Evolutionary conservation across 1,139 yeast genomes (phyloP).

Genomic region (Pichia sp.): DNA sequence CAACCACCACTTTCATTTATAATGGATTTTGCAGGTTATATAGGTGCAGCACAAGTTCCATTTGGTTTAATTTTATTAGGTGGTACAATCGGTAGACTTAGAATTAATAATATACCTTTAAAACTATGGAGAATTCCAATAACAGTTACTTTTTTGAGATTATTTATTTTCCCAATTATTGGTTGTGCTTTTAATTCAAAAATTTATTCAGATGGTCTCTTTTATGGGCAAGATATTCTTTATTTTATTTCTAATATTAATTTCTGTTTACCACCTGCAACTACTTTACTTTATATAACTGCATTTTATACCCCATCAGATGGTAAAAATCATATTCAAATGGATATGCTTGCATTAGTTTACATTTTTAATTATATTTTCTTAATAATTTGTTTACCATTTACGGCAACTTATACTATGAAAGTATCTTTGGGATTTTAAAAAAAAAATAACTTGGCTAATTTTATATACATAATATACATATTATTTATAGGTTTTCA

Average conservation of each 20-base stretch:
- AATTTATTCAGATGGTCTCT: conserved; percentile 42
- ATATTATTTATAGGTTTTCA: too few relatives aligned
- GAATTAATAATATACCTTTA: conserved; percentile 50
- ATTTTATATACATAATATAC: too few relatives aligned
- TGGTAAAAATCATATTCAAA: conserved; percentile 57
- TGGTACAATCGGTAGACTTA: conserved; percentile 74
- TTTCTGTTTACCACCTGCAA: conserved; percentile 81
- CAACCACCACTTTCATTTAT: conserved; percentile 78
- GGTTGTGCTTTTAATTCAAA: conserved; percentile 54
- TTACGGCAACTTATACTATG: conserved; percentile 55
- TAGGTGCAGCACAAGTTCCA: conserved; percentile 88
- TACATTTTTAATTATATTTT: conserved; percentile 63
- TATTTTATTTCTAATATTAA: conserved; percentile 68
- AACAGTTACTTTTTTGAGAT: conserved; percentile 38
- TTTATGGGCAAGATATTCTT: conserved; percentile 51
- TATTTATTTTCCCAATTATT: conserved; percentile 53
- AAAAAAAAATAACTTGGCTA: too few relatives aligned
- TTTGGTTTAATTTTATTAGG: conserved; percentile 76
- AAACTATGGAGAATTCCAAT: conserved; percentile 66
- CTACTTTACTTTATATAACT: conserved; percentile 75
- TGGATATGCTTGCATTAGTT: conserved; percentile 76
- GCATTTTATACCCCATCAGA: conserved; percentile 72
- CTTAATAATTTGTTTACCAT: conserved; percentile 57
- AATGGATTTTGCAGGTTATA: conserved; percentile 70
- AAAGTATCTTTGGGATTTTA: conserved; percentile 34